Percentiles rank a stretch among this genome's conserved stretches.
Conservation (phyloP, 1,139 yeast genomes). For the Yamadazyma jaroonii region DNA sequence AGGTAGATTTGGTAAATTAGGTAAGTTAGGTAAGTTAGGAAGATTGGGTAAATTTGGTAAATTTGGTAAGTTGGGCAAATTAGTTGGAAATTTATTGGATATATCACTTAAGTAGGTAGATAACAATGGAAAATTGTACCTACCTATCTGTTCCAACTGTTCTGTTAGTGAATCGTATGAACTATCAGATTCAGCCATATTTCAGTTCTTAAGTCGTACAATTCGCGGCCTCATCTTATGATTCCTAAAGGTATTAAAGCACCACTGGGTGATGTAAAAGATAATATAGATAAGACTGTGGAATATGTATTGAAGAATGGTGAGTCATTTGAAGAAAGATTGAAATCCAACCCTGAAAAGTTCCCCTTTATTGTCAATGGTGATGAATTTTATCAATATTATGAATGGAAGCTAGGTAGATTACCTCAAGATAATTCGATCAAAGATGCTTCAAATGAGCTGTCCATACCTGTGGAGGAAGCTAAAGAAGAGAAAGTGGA, state of each 20-base stretch:
- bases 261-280: slow-evolving; percentile 58
- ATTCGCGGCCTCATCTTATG: slow-evolving; percentile 1
- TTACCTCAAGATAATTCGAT: not conserved
- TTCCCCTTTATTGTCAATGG: slow-evolving; percentile 59
- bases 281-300: slow-evolving; percentile 69
- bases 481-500: slow-evolving; percentile 8
- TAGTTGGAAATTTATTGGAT: slow-evolving; percentile 2
- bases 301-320: slow-evolving; percentile 73
- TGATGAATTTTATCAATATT: slow-evolving; percentile 59
- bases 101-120: slow-evolving; percentile 5
- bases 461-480: slow-evolving; percentile 10
- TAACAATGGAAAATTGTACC: slow-evolving; percentile 7
- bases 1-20: slow-evolving; percentile 5
- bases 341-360: slow-evolving; percentile 45
- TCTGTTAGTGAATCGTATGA: slow-evolving; percentile 14
- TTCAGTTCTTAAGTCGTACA: not conserved
- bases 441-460: not conserved
- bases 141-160: slow-evolving; percentile 16
- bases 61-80: slow-evolving; percentile 5
- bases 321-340: slow-evolving; percentile 56
- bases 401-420: slow-evolving; percentile 36
- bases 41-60: slow-evolving; percentile 5
- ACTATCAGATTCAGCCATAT: slow-evolving; percentile 6
- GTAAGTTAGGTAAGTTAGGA: slow-evolving; percentile 8
- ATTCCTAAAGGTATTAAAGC: slow-evolving; percentile 34